These are phyloP conservation scores for Russula griseocarnosa DNA, from an alignment of 768 basidiomycete species.

Conservation along the genomic window DNA sequence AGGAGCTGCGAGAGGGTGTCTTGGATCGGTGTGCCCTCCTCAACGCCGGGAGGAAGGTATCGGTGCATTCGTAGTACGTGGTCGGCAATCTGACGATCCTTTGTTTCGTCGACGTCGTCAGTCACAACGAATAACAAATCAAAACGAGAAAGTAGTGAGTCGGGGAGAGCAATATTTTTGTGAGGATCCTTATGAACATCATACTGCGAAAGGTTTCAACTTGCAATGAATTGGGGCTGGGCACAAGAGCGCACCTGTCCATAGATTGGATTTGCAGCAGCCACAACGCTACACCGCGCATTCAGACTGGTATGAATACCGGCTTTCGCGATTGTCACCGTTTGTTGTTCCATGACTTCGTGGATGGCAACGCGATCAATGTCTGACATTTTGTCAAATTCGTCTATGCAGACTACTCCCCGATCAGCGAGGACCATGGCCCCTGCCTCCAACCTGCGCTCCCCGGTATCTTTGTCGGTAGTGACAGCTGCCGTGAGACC, in stretches of 20 bases:
- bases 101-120: slow-evolving; percentile 93
- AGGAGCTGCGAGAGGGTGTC: slow-evolving; percentile 88
- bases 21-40: slow-evolving; percentile 88
- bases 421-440: slow-evolving; percentile 99
- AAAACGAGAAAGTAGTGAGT: slow-evolving; percentile 97
- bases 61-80: slow-evolving; percentile 97
- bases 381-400: slow-evolving; percentile 99
- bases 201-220: slow-evolving; percentile 54
- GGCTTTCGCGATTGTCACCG: slow-evolving; percentile 98
- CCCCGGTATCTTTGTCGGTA: slow-evolving; percentile 96
- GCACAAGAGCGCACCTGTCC: slow-evolving; percentile 61
- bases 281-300: slow-evolving; percentile 95
- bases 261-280: slow-evolving; percentile 98
- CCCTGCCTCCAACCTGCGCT: slow-evolving; percentile 93
- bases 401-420: slow-evolving; percentile 98
- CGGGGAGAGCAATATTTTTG: slow-evolving; percentile 96
- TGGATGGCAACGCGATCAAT: slow-evolving; percentile 98
- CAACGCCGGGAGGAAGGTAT: slow-evolving; percentile 92
- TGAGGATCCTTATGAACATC: slow-evolving; percentile 99
- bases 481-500: slow-evolving; percentile 99
- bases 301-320: slow-evolving; percentile 98
- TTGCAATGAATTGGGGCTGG: slow-evolving; percentile 8
- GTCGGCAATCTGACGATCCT: slow-evolving; percentile 93
- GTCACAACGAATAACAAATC: slow-evolving; percentile 97
- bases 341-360: slow-evolving; percentile 99